These are phyloP conservation scores for Ciborinia camelliae DNA, from an alignment of 2,329 filamentous ascomycete species.

Conservation along the genomic window DNA sequence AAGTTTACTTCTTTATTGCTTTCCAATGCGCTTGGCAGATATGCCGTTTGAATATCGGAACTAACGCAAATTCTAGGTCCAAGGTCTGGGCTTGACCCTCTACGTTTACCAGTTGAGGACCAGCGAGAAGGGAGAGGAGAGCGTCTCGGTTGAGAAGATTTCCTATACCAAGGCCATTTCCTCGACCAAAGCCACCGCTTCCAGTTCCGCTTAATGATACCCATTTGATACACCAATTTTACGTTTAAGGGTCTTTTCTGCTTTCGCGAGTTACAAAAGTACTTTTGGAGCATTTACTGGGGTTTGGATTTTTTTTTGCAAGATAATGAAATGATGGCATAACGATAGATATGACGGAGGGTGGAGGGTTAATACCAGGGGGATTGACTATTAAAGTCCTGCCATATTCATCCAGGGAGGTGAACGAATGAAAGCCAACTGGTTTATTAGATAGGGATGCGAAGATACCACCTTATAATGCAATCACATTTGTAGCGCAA, in stretches of 20 bases:
- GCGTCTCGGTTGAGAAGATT: conserved; percentile 80
- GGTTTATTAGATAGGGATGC: conserved; percentile 1
- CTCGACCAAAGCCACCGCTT: conserved; percentile 16
- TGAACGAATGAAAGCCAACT: conserved; percentile 17
- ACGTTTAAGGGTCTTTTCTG: neutral
- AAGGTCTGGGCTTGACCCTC: conserved; percentile 91
- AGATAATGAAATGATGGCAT: neutral
- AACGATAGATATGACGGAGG: conserved; percentile 5
- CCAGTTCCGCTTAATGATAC: conserved; percentile 28
- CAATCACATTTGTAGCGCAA: conserved; percentile 3
- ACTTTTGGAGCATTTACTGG: conserved; percentile 4
- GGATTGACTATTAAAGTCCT: conserved; percentile 2
- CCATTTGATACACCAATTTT: neutral
- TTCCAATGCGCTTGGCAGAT: neutral
- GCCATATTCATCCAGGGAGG: neutral
- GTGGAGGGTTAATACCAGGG: neutral
- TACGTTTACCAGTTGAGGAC: conserved; percentile 89
- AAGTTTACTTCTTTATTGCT: conserved; percentile 43
- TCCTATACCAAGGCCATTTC: conserved; percentile 72
- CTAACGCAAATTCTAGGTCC: conserved; percentile 57
- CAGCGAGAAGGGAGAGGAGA: conserved; percentile 72
- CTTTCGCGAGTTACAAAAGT: neutral
- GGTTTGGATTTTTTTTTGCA: neutral
- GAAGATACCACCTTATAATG: conserved; percentile 6
- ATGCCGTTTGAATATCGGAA: neutral